Conservation (phyloP, 257 asterid genomes). For the Solanum rostratum region DNA sequence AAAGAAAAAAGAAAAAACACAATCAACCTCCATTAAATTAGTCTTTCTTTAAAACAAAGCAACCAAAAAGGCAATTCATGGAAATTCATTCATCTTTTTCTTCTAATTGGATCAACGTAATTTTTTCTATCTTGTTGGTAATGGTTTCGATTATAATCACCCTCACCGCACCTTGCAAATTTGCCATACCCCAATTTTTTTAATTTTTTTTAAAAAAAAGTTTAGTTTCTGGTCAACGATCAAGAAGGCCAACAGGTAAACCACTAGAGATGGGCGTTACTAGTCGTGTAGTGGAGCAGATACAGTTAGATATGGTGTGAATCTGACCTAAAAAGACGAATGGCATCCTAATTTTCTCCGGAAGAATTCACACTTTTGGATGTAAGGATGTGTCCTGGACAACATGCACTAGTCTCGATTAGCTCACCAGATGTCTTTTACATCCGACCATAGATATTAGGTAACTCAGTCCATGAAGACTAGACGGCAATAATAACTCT, state of each 20-base stretch:
- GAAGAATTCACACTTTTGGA: neutral
- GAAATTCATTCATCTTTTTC: neutral
- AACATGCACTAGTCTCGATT: neutral
- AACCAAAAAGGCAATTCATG: neutral
- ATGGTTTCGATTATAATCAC: neutral
- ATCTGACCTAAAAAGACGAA: neutral
- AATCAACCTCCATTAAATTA: too few species aligned
- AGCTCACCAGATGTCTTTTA: neutral
- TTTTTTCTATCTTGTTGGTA: too few species aligned
- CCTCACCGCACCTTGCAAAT: fast-evolving
- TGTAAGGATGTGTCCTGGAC: neutral
- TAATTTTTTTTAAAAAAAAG: neutral
- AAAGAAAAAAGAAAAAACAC: too few species aligned
- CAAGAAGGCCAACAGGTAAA: neutral
- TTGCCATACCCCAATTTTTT: neutral
- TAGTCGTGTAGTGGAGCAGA: neutral
- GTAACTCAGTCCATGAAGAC: too few species aligned
- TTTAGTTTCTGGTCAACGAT: neutral
- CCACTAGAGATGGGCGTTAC: neutral
- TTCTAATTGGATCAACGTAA: too few species aligned
- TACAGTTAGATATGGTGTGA: neutral
- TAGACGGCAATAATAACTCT: too few species aligned
- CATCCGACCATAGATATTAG: too few species aligned
- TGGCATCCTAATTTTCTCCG: neutral
- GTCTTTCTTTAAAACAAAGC: too few species aligned